Percentiles rank a stretch among this genome's conserved stretches.
Conservation (phyloP, 257 asterid species). For the Fraxinus pennsylvanica region DNA sequence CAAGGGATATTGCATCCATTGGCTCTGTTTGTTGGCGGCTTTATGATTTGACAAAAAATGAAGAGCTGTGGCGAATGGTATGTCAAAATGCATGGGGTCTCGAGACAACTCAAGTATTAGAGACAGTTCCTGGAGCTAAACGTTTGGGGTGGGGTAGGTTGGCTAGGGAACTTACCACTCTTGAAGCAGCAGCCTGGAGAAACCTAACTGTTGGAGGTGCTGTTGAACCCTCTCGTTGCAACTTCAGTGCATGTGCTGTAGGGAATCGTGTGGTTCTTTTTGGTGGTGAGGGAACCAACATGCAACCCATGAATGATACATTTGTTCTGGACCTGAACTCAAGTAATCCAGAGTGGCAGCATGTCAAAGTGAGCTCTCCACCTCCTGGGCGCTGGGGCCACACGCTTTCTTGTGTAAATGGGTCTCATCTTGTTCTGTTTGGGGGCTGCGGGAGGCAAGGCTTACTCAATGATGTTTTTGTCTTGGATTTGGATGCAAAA, state of each 20-base stretch:
- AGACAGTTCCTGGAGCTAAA: not conserved
- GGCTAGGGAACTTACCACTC: not conserved
- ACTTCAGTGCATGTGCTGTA: not conserved
- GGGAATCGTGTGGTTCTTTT: slow-evolving; percentile 1
- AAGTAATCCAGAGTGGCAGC: slow-evolving; percentile 1
- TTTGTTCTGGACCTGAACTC: slow-evolving; percentile 1
- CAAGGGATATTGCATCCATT: slow-evolving; percentile 16
- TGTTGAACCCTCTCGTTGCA: slow-evolving; percentile 4
- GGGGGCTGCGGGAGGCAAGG: not conserved
- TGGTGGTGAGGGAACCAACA: not conserved
- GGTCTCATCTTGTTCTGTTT: not conserved
- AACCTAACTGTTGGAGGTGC: not conserved
- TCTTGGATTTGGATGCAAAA: slow-evolving; percentile 2
- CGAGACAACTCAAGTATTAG: not conserved
- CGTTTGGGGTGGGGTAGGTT: not conserved
- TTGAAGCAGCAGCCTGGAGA: slow-evolving; percentile 1
- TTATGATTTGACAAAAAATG: not conserved
- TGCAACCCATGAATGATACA: slow-evolving; percentile 12
- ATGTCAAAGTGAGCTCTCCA: slow-evolving; percentile 3
- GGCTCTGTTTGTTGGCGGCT: slow-evolving; percentile 15
- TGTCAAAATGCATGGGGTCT: not conserved
- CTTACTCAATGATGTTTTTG: slow-evolving; percentile 7
- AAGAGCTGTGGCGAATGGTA: not conserved
- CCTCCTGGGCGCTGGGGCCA: slow-evolving; percentile 1
- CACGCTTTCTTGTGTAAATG: not conserved